Evolutionary conservation across 2,329 filamentous ascomycete genomes (phyloP).

Genomic region (Calycina marina): DNA sequence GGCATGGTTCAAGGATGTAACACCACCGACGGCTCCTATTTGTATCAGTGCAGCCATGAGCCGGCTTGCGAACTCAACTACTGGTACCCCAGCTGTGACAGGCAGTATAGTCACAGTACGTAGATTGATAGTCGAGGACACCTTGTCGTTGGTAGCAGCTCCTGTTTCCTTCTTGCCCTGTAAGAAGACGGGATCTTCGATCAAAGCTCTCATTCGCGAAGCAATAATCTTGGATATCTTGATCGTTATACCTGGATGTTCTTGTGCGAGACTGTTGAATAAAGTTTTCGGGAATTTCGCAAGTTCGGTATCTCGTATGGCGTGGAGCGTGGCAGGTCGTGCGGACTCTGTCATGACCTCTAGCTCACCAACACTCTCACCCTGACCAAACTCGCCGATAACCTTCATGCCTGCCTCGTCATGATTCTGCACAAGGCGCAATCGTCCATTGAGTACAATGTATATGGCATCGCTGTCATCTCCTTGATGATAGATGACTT

Average conservation of each 20-base stretch:
- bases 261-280: constrained; percentile 94
- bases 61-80: constrained; percentile 85
- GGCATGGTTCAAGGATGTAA: constrained; percentile 83
- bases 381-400: constrained; percentile 86
- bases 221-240: constrained; percentile 99
- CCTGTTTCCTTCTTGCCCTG: constrained; percentile 47
- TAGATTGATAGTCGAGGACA: constrained; percentile 80
- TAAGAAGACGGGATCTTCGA: constrained; percentile 64
- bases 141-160: constrained; percentile 45
- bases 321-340: constrained; percentile 82
- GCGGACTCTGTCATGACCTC: constrained; percentile 92
- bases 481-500: constrained; percentile 84
- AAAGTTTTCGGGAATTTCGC: constrained; percentile 91
- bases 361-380: constrained; percentile 91
- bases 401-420: constrained; percentile 73
- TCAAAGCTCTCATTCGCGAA: constrained; percentile 76
- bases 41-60: constrained; percentile 79
- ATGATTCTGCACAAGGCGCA: constrained; percentile 71
- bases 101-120: constrained; percentile 86
- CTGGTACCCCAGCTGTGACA: constrained; percentile 79
- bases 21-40: constrained; percentile 77
- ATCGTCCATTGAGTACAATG: constrained; percentile 84
- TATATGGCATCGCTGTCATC: constrained; percentile 98
- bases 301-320: constrained; percentile 90
- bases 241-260: constrained; percentile 96